These are phyloP conservation scores for Astrothelium macrocarpum DNA, from an alignment of 495 filamentous ascomycete species.

Conservation along the genomic window DNA sequence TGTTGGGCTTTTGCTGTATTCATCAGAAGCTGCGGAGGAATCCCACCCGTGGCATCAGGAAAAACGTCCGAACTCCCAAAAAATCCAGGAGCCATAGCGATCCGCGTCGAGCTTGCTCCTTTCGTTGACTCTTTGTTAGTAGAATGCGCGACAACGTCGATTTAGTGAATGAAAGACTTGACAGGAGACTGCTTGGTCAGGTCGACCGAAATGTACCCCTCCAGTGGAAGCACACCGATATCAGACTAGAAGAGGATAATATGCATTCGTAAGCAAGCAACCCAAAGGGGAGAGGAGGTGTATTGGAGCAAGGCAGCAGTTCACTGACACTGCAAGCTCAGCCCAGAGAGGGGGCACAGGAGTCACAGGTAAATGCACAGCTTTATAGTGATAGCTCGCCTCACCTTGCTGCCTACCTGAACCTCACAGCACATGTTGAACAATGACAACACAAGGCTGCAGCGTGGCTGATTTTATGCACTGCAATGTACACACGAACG, in stretches of 20 bases:
- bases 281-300: background rate
- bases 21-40: background rate
- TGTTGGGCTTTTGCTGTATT: background rate
- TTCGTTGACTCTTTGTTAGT: no score
- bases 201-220: no score
- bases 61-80: background rate
- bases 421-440: background rate
- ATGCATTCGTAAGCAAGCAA: background rate
- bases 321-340: no score
- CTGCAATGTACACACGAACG: background rate
- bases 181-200: no score
- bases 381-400: background rate
- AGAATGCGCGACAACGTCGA: no score
- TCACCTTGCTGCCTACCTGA: background rate
- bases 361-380: no score
- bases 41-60: background rate
- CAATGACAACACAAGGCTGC: background rate
- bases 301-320: background rate
- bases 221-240: no score
- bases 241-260: no score
- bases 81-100: background rate
- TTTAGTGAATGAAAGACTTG: no score
- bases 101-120: background rate
- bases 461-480: slow-evolving; percentile 3
- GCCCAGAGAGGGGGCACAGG: no score